phyloP scores from a whole-genome alignment of 306 rosid species.

The Vigna nakashimae region DNA sequence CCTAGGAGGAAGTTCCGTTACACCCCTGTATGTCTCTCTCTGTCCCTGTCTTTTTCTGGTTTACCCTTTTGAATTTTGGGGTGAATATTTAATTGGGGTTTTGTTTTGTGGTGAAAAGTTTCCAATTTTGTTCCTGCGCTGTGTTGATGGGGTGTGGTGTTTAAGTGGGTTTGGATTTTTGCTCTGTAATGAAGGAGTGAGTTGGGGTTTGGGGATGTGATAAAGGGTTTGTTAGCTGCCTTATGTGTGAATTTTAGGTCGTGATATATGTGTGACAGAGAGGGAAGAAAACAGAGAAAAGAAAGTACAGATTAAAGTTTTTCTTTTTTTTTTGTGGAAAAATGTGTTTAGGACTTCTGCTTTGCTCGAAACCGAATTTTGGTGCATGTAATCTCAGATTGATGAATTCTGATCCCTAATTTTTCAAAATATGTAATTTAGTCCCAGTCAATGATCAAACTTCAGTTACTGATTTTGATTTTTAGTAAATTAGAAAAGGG shows the following conservation, averaged over 20 bases:
- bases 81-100: not conserved
- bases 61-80: not conserved
- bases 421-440: too few species aligned
- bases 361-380: not conserved
- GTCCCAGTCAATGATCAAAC: not conserved
- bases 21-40: constrained; percentile 70
- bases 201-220: constrained; percentile 21
- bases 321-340: not conserved
- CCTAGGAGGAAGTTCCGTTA: constrained; percentile 94
- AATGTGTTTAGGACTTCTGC: not conserved
- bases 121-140: not conserved
- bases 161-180: constrained; percentile 4
- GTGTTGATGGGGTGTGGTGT: not conserved
- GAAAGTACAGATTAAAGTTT: not conserved
- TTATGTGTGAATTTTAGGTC: not conserved
- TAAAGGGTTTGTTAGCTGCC: constrained; percentile 5
- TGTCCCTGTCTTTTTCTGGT: not conserved
- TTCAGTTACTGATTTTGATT: not conserved
- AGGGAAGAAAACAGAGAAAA: not conserved
- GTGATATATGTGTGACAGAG: not conserved
- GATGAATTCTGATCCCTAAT: not conserved
- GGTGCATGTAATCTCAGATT: too few species aligned
- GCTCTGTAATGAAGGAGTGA: not conserved
- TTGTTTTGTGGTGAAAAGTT: not conserved
- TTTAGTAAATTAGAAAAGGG: not conserved